Evolutionary conservation across 2,329 filamentous ascomycete genomes (phyloP).

Genomic region (Fusarium sp.): DNA sequence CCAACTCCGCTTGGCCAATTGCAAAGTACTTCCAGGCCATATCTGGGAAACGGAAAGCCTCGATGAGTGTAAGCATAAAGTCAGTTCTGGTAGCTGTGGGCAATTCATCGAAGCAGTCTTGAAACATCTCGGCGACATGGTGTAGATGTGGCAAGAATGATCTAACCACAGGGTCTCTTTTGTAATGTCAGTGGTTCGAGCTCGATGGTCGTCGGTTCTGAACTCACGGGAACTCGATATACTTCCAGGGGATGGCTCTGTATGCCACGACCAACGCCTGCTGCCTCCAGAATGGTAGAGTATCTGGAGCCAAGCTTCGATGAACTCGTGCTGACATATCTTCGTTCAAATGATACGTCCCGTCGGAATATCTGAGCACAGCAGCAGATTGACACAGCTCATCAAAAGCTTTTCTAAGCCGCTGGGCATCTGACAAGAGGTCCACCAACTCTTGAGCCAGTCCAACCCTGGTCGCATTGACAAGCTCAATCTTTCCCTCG

Average conservation of each 20-base stretch:
- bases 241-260: slow-evolving; percentile 40
- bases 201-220: background rate
- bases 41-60: slow-evolving; percentile 39
- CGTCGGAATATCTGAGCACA: slow-evolving; percentile 23
- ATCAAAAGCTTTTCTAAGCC: slow-evolving; percentile 19
- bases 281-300: slow-evolving; percentile 31
- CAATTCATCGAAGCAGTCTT: slow-evolving; percentile 31
- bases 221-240: slow-evolving; percentile 40
- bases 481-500: slow-evolving; percentile 34
- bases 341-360: slow-evolving; percentile 35
- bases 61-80: slow-evolving; percentile 39
- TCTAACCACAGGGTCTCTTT: slow-evolving; percentile 28
- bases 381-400: slow-evolving; percentile 23
- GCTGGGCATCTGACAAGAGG: slow-evolving; percentile 22
- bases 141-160: slow-evolving; percentile 37
- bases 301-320: slow-evolving; percentile 18
- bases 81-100: slow-evolving; percentile 27
- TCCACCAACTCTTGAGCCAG: slow-evolving; percentile 16
- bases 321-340: slow-evolving; percentile 30
- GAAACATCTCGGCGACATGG: slow-evolving; percentile 24
- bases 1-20: slow-evolving; percentile 31
- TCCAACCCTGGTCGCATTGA: slow-evolving; percentile 49
- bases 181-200: slow-evolving; percentile 14
- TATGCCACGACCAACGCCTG: slow-evolving; percentile 39
- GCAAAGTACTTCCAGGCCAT: slow-evolving; percentile 43